Evolutionary conservation across 106 monocot species (phyloP), one percentile per base, ranked within the genome.

Genomic region (Hemerocallis citrina): DNA sequence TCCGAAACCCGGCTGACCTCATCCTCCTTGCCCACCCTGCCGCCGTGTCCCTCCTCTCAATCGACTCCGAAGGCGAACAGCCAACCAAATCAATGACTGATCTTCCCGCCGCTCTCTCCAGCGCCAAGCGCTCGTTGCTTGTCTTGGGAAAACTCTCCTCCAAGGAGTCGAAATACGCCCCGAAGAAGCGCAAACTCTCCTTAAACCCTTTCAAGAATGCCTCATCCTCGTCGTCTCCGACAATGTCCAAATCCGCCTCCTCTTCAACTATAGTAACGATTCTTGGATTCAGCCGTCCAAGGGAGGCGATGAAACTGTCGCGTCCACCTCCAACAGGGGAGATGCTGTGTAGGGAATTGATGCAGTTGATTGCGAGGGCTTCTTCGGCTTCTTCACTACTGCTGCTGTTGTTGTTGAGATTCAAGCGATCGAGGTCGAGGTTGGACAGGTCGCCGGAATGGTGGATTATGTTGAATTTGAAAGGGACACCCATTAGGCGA

Each of bases 401-500:
- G n/a, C 46, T 36, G 12, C 33, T 10, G 6, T 42, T 14, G 1
- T 43, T 48, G n/a, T n/a, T n/a, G n/a, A n/a, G n/a, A n/a, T n/a
- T n/a, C 4, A 78, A 58, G 5, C 45, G n/a, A 33, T 61, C 77
- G 59, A 89, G 67, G 50, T 85, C 61, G 50, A 85, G 59, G 27
- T 32, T 32, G 34, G 84, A 75, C 3, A 81, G 60, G 51, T 89
- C 73, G 17, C 82, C 81, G 39, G 75, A 39, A 46, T 89, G 89
- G 64, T 85, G 77, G 54, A 89, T 45, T 30, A 59, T 78, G 46
- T 68, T 62, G 85, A 85, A 89, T 10, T 55, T 63, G 76, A 89
- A 89, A 0, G 89, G 89, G 4, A 89, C 89, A 49, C 84, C 84
- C 89, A 89, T 89, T 35, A 89, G 81, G 17, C 89, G 45, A 6